Percentiles rank a stretch among this genome's conserved stretches.
Evolutionary conservation across 352 stramenopile genomes (phyloP).

Genomic region (Phytophthora lateralis): DNA sequence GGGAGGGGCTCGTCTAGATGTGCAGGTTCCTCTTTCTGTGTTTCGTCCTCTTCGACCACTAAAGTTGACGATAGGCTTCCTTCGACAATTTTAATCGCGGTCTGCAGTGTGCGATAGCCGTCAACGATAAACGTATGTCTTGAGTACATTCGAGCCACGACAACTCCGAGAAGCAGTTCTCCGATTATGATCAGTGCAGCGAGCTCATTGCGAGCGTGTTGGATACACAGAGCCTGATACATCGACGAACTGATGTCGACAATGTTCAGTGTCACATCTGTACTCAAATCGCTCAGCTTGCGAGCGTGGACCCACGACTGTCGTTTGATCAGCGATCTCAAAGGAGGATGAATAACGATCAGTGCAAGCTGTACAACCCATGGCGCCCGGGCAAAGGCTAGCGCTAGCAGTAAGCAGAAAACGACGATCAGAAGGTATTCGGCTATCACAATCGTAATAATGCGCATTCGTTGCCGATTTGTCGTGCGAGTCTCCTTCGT

Average conservation of each 20-base stretch:
- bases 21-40: not conserved
- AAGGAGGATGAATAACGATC: conserved; percentile 26
- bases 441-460: conserved; percentile 10
- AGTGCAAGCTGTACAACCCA: conserved; percentile 32
- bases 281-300: conserved; percentile 43
- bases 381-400: conserved; percentile 30
- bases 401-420: conserved; percentile 32
- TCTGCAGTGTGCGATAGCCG: conserved; percentile 28
- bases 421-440: conserved; percentile 11
- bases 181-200: conserved; percentile 27
- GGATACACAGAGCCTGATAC: conserved; percentile 40
- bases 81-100: conserved; percentile 40
- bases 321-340: conserved; percentile 34
- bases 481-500: not conserved
- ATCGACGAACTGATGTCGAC: conserved; percentile 41
- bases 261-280: conserved; percentile 53
- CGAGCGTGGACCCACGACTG: conserved; percentile 37
- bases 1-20: not conserved
- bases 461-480: conserved; percentile 10
- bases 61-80: conserved; percentile 16
- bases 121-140: conserved; percentile 38
- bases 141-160: conserved; percentile 32
- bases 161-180: conserved; percentile 29
- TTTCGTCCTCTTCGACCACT: conserved; percentile 11
- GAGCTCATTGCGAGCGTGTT: conserved; percentile 18